Conservation (phyloP, 176 grass and related monocot species). For the Pontederia paniculata region DNA sequence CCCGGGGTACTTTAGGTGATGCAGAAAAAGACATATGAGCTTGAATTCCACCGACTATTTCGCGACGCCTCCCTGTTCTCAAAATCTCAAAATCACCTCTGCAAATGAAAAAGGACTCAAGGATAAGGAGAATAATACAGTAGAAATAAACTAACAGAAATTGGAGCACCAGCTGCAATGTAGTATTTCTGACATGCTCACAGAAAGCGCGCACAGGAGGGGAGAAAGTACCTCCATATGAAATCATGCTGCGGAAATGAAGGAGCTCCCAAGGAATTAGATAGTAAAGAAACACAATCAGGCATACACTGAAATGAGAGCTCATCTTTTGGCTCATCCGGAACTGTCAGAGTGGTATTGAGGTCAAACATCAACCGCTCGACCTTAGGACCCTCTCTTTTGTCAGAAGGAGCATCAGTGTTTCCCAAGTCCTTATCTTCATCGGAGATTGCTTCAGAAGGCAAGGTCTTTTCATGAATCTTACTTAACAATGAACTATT, state of each 20-base stretch:
- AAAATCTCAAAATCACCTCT: constrained; percentile 87
- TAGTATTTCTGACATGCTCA: neutral
- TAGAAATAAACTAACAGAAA: too few relatives aligned
- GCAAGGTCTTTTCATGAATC: constrained; percentile 16
- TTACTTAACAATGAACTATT: constrained; percentile 12
- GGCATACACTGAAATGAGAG: constrained; percentile 17
- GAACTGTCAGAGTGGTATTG: constrained; percentile 12
- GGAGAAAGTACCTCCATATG: constrained; percentile 61
- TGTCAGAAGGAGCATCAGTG: neutral
- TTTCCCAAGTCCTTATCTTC: constrained; percentile 22
- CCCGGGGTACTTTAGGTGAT: constrained; percentile 58
- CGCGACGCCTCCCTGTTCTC: constrained; percentile 30
- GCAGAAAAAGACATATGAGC: constrained; percentile 66
- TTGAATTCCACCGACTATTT: constrained; percentile 70
- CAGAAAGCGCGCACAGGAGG: neutral
- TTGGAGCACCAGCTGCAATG: neutral
- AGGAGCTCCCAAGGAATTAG: constrained; percentile 32
- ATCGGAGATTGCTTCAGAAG: neutral
- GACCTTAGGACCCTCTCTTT: constrained; percentile 12
- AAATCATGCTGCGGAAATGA: constrained; percentile 71
- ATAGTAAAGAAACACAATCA: constrained; percentile 33
- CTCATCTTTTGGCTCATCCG: constrained; percentile 25
- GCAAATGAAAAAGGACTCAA: constrained; percentile 23
- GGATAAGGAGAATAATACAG: too few relatives aligned
- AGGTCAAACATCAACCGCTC: neutral